phyloP scores from a whole-genome alignment of 2,329 filamentous ascomycete genomes.

The Furcasterigmium furcatum region DNA sequence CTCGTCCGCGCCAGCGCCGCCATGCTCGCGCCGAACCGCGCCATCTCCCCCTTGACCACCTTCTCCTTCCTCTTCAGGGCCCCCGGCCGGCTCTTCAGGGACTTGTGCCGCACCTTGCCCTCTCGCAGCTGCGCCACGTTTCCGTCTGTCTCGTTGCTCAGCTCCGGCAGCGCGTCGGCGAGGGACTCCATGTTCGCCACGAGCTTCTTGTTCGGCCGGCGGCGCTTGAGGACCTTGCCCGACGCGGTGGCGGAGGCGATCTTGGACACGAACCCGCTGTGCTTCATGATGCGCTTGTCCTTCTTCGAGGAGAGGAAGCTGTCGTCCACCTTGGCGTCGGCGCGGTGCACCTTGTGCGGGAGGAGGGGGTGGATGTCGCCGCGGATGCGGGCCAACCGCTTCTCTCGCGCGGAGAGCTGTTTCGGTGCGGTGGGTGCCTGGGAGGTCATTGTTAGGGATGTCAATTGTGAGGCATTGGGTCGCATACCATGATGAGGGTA shows the following conservation, averaged over 20 bases:
- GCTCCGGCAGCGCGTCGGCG: conserved; percentile 74
- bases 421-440: conserved; percentile 31
- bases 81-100: conserved; percentile 70
- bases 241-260: conserved; percentile 54
- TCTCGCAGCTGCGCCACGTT: conserved; percentile 38
- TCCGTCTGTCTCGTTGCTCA: conserved; percentile 43
- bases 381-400: conserved; percentile 48
- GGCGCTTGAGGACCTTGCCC: conserved; percentile 55
- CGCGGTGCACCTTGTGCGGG: conserved; percentile 49
- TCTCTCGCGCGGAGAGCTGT: conserved; percentile 56
- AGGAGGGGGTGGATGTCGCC: conserved; percentile 45
- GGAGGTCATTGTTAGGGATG: no score
- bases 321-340: conserved; percentile 48
- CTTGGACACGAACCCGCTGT: conserved; percentile 73
- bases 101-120: conserved; percentile 70
- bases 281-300: conserved; percentile 81
- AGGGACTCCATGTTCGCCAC: conserved; percentile 71
- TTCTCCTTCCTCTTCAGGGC: conserved; percentile 81
- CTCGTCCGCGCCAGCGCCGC: conserved; percentile 60
- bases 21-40: conserved; percentile 80
- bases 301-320: conserved; percentile 70
- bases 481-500: background rate
- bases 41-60: conserved; percentile 75
- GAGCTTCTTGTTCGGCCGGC: conserved; percentile 74
- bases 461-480: no score